These are phyloP conservation scores for Aspergillus sp. DNA, from an alignment of 2,329 filamentous ascomycete genomes.

Conservation along the genomic window DNA sequence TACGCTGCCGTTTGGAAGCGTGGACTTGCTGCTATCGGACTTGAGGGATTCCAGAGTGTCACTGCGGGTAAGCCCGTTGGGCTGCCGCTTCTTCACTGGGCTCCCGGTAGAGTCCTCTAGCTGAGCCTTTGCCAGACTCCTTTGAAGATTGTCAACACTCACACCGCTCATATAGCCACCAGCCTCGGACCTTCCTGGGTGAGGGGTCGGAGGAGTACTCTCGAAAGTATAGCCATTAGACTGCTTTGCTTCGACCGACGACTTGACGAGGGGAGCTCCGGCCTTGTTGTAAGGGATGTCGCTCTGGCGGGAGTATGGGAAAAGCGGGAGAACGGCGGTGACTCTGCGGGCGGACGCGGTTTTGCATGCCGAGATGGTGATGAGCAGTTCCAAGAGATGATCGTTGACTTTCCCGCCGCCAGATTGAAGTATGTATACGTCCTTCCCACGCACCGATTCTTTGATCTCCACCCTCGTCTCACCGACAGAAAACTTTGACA, in stretches of 20 bases:
- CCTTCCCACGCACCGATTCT: conserved; percentile 95
- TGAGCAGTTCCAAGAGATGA: conserved; percentile 92
- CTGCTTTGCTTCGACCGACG: conserved; percentile 48
- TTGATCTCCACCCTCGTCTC: conserved; percentile 95
- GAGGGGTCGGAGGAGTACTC: conserved; percentile 85
- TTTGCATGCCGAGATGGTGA: conserved; percentile 98
- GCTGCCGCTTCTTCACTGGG: conserved; percentile 50
- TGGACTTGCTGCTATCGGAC: conserved; percentile 32
- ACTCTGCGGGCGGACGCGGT: conserved; percentile 89
- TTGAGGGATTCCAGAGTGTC: conserved; percentile 45
- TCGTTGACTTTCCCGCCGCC: conserved; percentile 94
- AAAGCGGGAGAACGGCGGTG: conserved; percentile 90
- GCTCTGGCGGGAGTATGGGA: conserved; percentile 95
- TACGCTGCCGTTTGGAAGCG: conserved; percentile 55
- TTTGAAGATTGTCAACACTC: conserved; percentile 69
- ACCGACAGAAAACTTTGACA: conserved; percentile 91
- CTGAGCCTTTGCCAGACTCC: conserved; percentile 71
- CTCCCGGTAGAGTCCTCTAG: conserved; percentile 56
- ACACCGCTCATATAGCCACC: conserved; percentile 63
- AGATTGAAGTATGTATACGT: conserved; percentile 98
- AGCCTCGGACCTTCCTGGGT: conserved; percentile 70
- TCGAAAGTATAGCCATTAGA: conserved; percentile 79
- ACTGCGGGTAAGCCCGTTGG: conserved; percentile 45
- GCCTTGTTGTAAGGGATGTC: conserved; percentile 97
- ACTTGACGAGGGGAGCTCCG: conserved; percentile 82